Base-by-base conservation (phyloP, 176 grass and related monocot species). In the maize (Zea mays) region DNA sequence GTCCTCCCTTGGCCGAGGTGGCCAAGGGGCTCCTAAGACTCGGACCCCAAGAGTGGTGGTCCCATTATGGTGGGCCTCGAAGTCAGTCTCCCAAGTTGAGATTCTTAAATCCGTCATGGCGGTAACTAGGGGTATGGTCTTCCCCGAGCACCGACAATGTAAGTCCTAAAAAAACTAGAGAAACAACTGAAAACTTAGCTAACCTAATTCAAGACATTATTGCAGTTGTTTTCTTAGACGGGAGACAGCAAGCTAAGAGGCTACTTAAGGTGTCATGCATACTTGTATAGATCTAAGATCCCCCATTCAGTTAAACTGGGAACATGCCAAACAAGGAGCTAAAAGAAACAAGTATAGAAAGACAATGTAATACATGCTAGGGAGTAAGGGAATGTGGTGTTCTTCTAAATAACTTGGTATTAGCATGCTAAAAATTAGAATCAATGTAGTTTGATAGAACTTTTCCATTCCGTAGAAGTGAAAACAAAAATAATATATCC, bases 121-220 rank as follows among this genome's bases (percentile, higher is more conserved):
- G 27, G 27, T 27, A 27, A 27, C 27, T 27, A 27, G 27, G 27
- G 0, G 27, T 27, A 27, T 27, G 27, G 27, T 27, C 27, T 27
- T 27, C 27, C 27, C 27, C 27, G 27, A 27, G 27, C 27, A 27
- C 27, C 27, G 1, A 52, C 38, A 71, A 43, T 37, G 67, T 8
- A 44, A 17, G 17, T 42, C 14, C 45, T 38, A 39, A 34, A 47
- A 55, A 56, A 66, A 55, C 21, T 70, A 10, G 78, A 43, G 13
- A 71, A 63, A 77, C 63, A 71, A 57, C 33, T 50, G 37, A 55
- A 78, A 84, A 12, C 56, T 51, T 63, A 49, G 47, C 19, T 8
- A 51, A 60, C 34, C 37, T 33, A 27, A 9, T 65, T 21, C 20
- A 75, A 56, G 71, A 52, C 40, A 59, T 15, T 55, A 67, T 38